These are phyloP conservation scores for Boletus tomentosulus DNA, from an alignment of 768 basidiomycete species.

Conservation along the genomic window DNA sequence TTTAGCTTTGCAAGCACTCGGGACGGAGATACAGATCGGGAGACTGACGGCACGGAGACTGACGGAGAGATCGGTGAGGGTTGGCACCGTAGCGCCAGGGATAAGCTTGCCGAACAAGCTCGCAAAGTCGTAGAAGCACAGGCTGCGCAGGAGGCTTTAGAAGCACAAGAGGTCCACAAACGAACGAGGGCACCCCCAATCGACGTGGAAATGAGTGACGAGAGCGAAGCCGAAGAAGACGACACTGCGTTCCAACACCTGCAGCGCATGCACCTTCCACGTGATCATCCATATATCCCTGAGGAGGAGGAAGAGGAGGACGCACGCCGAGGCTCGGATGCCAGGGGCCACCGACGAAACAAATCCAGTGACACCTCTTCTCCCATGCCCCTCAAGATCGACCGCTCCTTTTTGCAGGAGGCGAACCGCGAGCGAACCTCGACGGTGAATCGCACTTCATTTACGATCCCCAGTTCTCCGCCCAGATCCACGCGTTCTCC, in stretches of 20 bases:
- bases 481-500: constrained; percentile 22
- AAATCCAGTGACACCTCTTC: constrained; percentile 32
- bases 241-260: constrained; percentile 38
- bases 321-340: constrained; percentile 22
- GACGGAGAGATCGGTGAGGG: constrained; percentile 53
- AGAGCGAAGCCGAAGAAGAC: constrained; percentile 67
- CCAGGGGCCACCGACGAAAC: constrained; percentile 20
- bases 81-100: constrained; percentile 63
- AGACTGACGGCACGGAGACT: constrained; percentile 45
- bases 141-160: constrained; percentile 41
- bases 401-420: constrained; percentile 7
- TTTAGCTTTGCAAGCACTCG: constrained; percentile 75
- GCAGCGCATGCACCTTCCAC: constrained; percentile 35
- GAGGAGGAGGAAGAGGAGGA: constrained; percentile 67
- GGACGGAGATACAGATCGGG: constrained; percentile 46
- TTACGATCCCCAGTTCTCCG: constrained; percentile 13
- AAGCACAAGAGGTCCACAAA: constrained; percentile 45
- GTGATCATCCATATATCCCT: constrained; percentile 57
- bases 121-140: constrained; percentile 51
- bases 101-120: constrained; percentile 68
- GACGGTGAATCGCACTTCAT: constrained; percentile 12
- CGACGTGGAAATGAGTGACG: constrained; percentile 72
- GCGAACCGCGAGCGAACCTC: constrained; percentile 12
- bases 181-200: constrained; percentile 56
- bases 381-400: constrained; percentile 25